These are phyloP conservation scores for Trypanosoma platydactyli DNA, from an alignment of 208 protist genomes.

Conservation along the genomic window DNA sequence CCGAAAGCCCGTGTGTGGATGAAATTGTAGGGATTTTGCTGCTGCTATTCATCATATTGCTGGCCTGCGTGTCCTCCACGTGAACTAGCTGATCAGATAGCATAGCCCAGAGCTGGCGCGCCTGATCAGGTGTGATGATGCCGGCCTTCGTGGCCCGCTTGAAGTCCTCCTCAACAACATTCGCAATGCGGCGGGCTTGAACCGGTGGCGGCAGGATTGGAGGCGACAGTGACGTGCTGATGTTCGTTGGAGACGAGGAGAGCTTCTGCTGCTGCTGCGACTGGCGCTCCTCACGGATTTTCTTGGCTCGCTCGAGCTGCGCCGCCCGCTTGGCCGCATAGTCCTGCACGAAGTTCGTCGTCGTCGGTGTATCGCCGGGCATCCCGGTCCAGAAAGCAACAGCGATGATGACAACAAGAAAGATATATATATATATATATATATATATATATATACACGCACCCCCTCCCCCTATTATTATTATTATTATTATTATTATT, in stretches of 20 bases:
- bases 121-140: conserved; percentile 85
- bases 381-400: conserved; percentile 9
- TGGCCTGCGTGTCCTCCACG: conserved; percentile 29
- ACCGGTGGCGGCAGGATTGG: conserved; percentile 2
- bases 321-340: conserved; percentile 85
- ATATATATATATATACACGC: no score
- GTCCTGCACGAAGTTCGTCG: conserved; percentile 83
- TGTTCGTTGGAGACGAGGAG: not conserved
- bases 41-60: not conserved
- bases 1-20: not conserved
- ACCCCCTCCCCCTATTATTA: no score
- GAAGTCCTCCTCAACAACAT: conserved; percentile 75
- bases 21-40: not conserved
- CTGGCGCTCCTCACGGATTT: conserved; percentile 71
- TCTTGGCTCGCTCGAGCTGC: conserved; percentile 74
- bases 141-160: conserved; percentile 63
- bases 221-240: not conserved
- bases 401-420: conserved; percentile 7
- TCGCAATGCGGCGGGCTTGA: conserved; percentile 36
- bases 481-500: no score
- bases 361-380: conserved; percentile 32
- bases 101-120: conserved; percentile 86
- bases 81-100: conserved; percentile 77
- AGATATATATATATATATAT: no score
- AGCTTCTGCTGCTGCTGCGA: conserved; percentile 16